phyloP scores from a whole-genome alignment of 352 stramenopile species.

The Globisporangium heterothallicum region DNA sequence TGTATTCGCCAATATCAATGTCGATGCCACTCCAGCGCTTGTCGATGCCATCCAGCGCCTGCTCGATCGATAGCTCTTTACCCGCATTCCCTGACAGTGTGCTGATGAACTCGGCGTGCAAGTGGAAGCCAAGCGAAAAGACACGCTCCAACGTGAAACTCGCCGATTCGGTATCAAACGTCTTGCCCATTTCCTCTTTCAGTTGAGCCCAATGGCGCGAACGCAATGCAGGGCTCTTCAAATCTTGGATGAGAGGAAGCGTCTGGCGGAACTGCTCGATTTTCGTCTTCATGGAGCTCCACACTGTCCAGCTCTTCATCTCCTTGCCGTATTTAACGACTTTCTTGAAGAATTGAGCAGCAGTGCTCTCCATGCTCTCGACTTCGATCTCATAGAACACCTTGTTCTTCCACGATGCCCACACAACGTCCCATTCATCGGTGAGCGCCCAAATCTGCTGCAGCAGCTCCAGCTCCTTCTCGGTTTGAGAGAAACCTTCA shows the following conservation, averaged over 20 bases:
- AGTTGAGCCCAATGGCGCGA: slow-evolving; percentile 85
- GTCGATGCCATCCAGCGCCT: slow-evolving; percentile 83
- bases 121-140: slow-evolving; percentile 84
- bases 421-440: slow-evolving; percentile 87
- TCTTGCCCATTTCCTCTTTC: slow-evolving; percentile 86
- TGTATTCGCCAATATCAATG: slow-evolving; percentile 91
- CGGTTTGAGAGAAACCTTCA: slow-evolving; percentile 77
- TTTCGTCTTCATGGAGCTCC: slow-evolving; percentile 90
- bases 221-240: slow-evolving; percentile 88
- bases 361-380: slow-evolving; percentile 87
- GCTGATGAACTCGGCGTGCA: slow-evolving; percentile 89
- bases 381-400: slow-evolving; percentile 91
- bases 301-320: slow-evolving; percentile 90
- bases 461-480: slow-evolving; percentile 87
- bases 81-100: slow-evolving; percentile 87
- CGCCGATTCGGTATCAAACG: slow-evolving; percentile 66
- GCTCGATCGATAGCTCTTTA: slow-evolving; percentile 91
- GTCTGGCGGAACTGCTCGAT: slow-evolving; percentile 92
- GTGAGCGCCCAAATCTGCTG: slow-evolving; percentile 88
- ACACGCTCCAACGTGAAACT: slow-evolving; percentile 84
- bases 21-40: slow-evolving; percentile 84
- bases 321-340: slow-evolving; percentile 92
- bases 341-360: slow-evolving; percentile 89
- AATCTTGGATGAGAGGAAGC: slow-evolving; percentile 89
- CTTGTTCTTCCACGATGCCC: slow-evolving; percentile 90